Base-by-base conservation (phyloP, 2,329 filamentous ascomycete genomes). In the Xylaria sp. region DNA sequence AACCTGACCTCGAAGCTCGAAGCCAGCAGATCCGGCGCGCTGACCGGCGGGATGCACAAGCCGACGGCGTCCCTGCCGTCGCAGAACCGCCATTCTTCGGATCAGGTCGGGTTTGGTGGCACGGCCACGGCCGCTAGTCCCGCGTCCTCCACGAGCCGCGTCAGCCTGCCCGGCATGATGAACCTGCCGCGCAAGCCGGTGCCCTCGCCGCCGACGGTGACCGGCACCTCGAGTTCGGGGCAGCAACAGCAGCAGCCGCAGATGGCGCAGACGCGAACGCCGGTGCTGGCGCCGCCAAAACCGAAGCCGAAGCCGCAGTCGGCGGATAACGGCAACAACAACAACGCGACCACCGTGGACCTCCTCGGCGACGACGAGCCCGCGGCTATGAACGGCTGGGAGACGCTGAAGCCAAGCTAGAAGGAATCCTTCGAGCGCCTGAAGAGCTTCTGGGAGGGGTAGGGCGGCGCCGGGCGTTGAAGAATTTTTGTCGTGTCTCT, bases 381-480 rank as follows among this genome's bases (percentile, higher is more conserved):
- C n/a, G 70, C 56, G 2, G 78, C 77, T 37, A 72, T 83, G 68
- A 76, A 77, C 11, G 75, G 78, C 19, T 85, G 81, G 81, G 79
- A 84, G 63, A 79, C 81, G 4, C 63, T 85, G 63, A 81, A 81
- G 65, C 82, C 82, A 38, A 71, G 65, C 43, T 71, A 70, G 60
- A 65, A 39, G 17, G 20, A 19, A 19, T 11, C 16, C 29, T 41
- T n/a, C n/a, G n/a, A n/a, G n/a, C n/a, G n/a, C n/a, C n/a, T n/a
- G n/a, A n/a, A n/a, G n/a, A n/a, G n/a, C n/a, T n/a, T n/a, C n/a
- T n/a, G n/a, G n/a, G n/a, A n/a, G n/a, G n/a, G n/a, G n/a, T n/a
- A n/a, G n/a, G n/a, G n/a, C n/a, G n/a, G n/a, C n/a, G n/a, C n/a
- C n/a, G n/a, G n/a, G n/a, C n/a, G n/a, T n/a, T n/a, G n/a, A n/a